These are phyloP conservation scores for Clonostachys sp. DNA, from an alignment of 2,329 filamentous ascomycete genomes.

Conservation along the genomic window DNA sequence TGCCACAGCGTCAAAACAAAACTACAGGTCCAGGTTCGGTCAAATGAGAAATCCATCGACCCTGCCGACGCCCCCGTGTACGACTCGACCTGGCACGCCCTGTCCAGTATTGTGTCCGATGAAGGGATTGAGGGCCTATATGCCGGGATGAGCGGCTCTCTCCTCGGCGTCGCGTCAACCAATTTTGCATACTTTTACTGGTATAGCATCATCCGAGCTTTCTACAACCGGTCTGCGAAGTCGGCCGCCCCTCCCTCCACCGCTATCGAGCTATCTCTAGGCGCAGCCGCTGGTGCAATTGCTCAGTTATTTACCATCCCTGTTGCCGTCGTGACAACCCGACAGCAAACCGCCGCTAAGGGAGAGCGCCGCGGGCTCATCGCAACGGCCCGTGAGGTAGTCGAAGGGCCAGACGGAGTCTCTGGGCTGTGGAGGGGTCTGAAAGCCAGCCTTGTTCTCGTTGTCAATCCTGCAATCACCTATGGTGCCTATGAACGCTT, in stretches of 20 bases:
- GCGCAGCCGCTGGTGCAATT: slow-evolving; percentile 82
- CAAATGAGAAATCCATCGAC: slow-evolving; percentile 35
- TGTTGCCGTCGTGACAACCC: slow-evolving; percentile 89
- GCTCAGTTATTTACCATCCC: slow-evolving; percentile 97
- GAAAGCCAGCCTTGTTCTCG: slow-evolving; percentile 91
- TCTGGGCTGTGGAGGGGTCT: slow-evolving; percentile 89
- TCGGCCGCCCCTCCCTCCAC: slow-evolving; percentile 61
- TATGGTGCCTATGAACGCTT: slow-evolving; percentile 95
- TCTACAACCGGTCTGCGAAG: slow-evolving; percentile 66
- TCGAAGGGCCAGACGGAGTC: slow-evolving; percentile 85
- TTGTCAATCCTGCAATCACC: slow-evolving; percentile 95
- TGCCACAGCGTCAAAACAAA: slow-evolving; percentile 81
- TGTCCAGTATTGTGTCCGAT: slow-evolving; percentile 73
- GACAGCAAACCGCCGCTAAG: slow-evolving; percentile 90
- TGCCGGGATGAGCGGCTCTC: slow-evolving; percentile 77
- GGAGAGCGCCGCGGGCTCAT: slow-evolving; percentile 79
- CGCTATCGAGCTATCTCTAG: slow-evolving; percentile 75
- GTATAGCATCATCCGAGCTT: slow-evolving; percentile 82
- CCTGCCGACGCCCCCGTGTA: slow-evolving; percentile 65
- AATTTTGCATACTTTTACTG: slow-evolving; percentile 99
- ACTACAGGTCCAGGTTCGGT: slow-evolving; percentile 88
- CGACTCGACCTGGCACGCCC: slow-evolving; percentile 80
- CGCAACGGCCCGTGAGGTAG: slow-evolving; percentile 83
- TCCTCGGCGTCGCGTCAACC: slow-evolving; percentile 90
- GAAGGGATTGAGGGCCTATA: slow-evolving; percentile 85